Evolutionary conservation across 116 monocot species (phyloP), one percentile per base, ranked within the genome.

Genomic region (Trichopus zeylanicus): DNA sequence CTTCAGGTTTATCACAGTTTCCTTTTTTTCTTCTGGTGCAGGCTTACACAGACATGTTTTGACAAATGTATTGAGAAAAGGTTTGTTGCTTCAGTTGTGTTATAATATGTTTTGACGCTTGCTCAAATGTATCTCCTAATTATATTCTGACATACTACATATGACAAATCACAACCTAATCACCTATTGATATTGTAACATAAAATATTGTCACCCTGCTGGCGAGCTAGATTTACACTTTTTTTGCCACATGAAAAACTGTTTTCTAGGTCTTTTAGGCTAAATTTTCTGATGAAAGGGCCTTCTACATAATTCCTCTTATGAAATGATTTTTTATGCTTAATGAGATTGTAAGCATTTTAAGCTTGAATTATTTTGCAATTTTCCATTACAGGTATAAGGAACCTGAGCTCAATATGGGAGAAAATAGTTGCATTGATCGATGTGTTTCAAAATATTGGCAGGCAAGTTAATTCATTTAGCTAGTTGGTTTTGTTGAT

Each of bases 371-470:
- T 20, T 22, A 38, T n/a, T 27, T 27, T 28, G n/a, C 22, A 38
- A 6, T 22, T 22, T 42, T 37, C 31, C 27, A 66, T 63, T 58
- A 2, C 64, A 95, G 95, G 68, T 87, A 87, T 24, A 95, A 90
- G 72, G 95, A 95, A 68, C 63, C 95, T 48, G 95, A 95, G 73
- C 84, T 95, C 47, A 84, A 95, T 62, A 90, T 95, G 95, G 95
- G 90, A 32, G 95, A 95, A 68, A 95, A 83, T 63, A 90, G 90
- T 61, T 95, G 95, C 73, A 95, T 95, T 58, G 95, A 95, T 60
- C 90, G 95, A 22, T 95, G 95, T 52, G 90, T 90, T 70, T 73
- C 95, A 37, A 95, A 95, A 57, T 95, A 95, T 67, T 95, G 95
- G 95, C 94, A 89, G 89, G 94, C 73, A 80, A 64, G 52, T 55